A percentile compares a stretch with the other conserved stretches of the same genome.
Evolutionary conservation across 495 filamentous ascomycete species (phyloP).

Genomic region (Endocarpon pusillum): DNA sequence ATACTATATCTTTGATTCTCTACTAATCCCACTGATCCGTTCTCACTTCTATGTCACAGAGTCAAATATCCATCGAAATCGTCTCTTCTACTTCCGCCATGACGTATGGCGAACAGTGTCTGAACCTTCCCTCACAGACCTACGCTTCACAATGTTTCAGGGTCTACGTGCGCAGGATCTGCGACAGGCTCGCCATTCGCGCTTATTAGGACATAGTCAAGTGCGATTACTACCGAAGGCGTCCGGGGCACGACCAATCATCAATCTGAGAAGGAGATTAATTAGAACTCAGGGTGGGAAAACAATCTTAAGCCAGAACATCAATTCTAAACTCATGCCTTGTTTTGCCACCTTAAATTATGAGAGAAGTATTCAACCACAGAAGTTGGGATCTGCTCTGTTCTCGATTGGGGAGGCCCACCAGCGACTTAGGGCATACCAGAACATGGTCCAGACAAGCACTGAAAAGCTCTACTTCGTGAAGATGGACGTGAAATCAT

Average conservation of each 20-base stretch:
- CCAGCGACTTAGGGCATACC: conserved; percentile 53
- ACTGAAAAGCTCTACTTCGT: conserved; percentile 50
- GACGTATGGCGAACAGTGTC: conserved; percentile 71
- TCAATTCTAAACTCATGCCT: conserved; percentile 66
- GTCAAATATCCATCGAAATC: conserved; percentile 60
- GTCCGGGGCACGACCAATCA: conserved; percentile 57
- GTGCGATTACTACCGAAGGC: conserved; percentile 68
- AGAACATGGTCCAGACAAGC: conserved; percentile 12
- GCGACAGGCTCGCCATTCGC: conserved; percentile 35
- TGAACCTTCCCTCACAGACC: conserved; percentile 47
- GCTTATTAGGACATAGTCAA: conserved; percentile 57
- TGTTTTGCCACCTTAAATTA: conserved; percentile 59
- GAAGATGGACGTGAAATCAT: conserved; percentile 80
- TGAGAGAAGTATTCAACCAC: conserved; percentile 50
- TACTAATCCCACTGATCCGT: conserved; percentile 75
- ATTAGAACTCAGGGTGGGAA: conserved; percentile 32
- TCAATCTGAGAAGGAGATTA: conserved; percentile 57
- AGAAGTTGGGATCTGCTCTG: conserved; percentile 52
- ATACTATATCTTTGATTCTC: conserved; percentile 83
- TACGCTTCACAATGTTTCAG: conserved; percentile 66
- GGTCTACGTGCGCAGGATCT: conserved; percentile 47
- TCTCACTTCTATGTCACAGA: conserved; percentile 90
- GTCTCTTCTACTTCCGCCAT: conserved; percentile 86
- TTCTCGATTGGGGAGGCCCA: conserved; percentile 75
- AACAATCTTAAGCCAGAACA: conserved; percentile 46